Conservation (phyloP, 2,329 filamentous ascomycete species). For the Colletotrichum sp. region DNA sequence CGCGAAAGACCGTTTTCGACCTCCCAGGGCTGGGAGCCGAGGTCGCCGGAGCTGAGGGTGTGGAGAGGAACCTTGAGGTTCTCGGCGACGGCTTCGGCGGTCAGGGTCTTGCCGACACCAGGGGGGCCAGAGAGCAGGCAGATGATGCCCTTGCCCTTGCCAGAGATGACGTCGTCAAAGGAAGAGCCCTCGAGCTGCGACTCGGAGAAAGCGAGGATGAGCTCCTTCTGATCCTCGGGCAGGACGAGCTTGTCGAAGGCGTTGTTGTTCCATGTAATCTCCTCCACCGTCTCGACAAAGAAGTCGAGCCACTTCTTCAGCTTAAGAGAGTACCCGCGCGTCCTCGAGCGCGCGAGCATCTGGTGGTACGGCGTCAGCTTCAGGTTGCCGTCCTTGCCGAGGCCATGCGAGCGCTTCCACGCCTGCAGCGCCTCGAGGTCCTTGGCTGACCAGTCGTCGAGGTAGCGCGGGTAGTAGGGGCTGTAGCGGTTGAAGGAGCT, state of each 20-base stretch:
- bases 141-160: slow-evolving; percentile 57
- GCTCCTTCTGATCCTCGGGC: slow-evolving; percentile 53
- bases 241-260: slow-evolving; percentile 57
- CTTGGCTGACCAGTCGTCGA: slow-evolving; percentile 35
- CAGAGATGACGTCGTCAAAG: slow-evolving; percentile 58
- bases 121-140: slow-evolving; percentile 53
- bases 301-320: slow-evolving; percentile 55
- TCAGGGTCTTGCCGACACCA: slow-evolving; percentile 56
- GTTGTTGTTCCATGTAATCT: slow-evolving; percentile 52
- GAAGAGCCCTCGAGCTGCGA: slow-evolving; percentile 48
- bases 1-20: slow-evolving; percentile 65
- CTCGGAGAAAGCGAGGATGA: slow-evolving; percentile 56
- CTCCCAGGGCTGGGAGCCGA: slow-evolving; percentile 68
- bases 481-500: slow-evolving; percentile 40
- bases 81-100: slow-evolving; percentile 56
- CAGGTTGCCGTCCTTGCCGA: slow-evolving; percentile 27
- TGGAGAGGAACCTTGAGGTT: slow-evolving; percentile 54
- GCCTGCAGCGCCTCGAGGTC: slow-evolving; percentile 33
- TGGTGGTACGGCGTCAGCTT: slow-evolving; percentile 36
- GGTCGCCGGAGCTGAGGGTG: slow-evolving; percentile 67
- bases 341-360: slow-evolving; percentile 34
- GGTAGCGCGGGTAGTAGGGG: slow-evolving; percentile 32
- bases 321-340: slow-evolving; percentile 54
- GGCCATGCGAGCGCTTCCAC: slow-evolving; percentile 28
- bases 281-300: slow-evolving; percentile 47